Conservation (phyloP, 495 filamentous ascomycete genomes). For the Xylaria flabelliformis region DNA sequence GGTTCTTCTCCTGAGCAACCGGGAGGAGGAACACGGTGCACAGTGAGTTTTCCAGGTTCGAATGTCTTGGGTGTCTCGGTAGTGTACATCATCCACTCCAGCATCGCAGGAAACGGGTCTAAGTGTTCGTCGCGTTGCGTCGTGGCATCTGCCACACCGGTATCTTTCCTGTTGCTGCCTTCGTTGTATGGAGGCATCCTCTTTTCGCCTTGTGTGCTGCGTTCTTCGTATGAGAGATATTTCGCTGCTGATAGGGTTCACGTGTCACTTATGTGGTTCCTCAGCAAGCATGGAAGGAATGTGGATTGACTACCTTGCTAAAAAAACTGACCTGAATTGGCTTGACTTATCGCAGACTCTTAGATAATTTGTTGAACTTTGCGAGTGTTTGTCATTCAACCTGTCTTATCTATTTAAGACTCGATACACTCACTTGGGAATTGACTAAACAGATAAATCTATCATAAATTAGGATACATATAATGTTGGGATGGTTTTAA, state of each 20-base stretch:
- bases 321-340: not conserved
- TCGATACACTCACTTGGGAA: not conserved
- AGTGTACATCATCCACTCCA: not conserved
- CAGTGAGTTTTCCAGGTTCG: not conserved
- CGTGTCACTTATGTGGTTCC: not conserved
- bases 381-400: not conserved
- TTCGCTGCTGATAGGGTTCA: not conserved
- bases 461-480: not conserved
- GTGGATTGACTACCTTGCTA: not conserved
- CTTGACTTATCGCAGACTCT: not conserved
- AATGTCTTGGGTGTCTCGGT: not conserved
- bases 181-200: not conserved
- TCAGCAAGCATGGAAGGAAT: not conserved
- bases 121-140: not conserved
- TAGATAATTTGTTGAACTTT: not conserved
- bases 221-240: not conserved
- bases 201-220: not conserved
- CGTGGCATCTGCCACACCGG: not conserved
- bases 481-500: not conserved
- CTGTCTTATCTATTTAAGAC: not conserved
- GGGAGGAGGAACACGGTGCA: constrained; percentile 9
- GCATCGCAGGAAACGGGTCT: not conserved
- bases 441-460: not conserved
- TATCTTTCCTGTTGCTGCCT: not conserved
- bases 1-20: constrained; percentile 10